These are phyloP conservation scores for Malus asiatica DNA, from an alignment of 306 rosid species.

Conservation along the genomic window DNA sequence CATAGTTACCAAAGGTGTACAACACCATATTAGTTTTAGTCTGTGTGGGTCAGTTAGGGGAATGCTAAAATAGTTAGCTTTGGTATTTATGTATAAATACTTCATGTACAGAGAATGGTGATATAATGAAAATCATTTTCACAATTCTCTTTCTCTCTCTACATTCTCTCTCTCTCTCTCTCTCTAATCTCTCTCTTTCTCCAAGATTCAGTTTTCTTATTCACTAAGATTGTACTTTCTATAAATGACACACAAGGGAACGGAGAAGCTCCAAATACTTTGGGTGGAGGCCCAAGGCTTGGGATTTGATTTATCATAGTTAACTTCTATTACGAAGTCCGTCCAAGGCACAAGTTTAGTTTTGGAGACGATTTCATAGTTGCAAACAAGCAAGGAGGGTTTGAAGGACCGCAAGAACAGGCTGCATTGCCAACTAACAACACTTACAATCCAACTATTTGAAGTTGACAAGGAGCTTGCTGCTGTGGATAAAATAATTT, in stretches of 20 bases:
- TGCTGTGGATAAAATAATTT: neutral
- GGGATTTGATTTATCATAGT: conserved; percentile 2
- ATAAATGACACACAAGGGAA: neutral
- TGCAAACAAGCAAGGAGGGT: neutral
- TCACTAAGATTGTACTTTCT: no score
- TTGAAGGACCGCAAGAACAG: neutral
- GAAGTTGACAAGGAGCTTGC: neutral
- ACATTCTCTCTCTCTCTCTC: no score
- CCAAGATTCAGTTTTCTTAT: no score
- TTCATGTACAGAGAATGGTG: no score
- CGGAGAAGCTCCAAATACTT: neutral
- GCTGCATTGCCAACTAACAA: neutral
- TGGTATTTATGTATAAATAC: no score
- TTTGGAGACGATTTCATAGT: neutral
- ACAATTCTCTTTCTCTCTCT: no score
- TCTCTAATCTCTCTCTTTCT: no score
- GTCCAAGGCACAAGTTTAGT: neutral
- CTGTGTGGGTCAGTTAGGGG: no score
- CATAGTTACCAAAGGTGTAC: no score
- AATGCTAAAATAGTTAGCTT: no score
- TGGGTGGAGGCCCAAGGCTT: conserved; percentile 3
- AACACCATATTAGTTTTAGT: no score
- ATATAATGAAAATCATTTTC: no score
- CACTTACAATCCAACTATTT: neutral
- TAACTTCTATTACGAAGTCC: neutral